Evolutionary conservation across 2,329 filamentous ascomycete species (phyloP), one percentile per base, ranked within the genome.

Genomic region (Chrysosporium keratinophilum): DNA sequence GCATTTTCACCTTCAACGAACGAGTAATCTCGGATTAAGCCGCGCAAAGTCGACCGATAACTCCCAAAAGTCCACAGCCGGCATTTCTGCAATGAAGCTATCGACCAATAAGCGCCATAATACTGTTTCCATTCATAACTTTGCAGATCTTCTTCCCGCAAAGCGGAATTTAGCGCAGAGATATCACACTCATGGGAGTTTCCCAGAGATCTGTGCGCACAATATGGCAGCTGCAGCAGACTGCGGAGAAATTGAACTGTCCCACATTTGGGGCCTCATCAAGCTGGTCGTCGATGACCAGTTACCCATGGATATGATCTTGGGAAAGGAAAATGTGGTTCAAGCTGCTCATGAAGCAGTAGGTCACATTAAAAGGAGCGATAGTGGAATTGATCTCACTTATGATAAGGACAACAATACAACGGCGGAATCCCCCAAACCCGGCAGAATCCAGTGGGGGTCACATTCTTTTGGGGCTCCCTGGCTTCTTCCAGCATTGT

Each of bases 161-260:
- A 93, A 89, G 66, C 78, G 78, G 56, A 77, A 82, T 52, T 78
- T 96, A 57, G 93, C 89, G 1, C 74, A 81, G 54, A 80, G 86
- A 59, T 98, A 97, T 68, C 79, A 78, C 20, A 85, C 96, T 12
- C 90, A 93, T 65, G 89, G 89, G 2, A 82, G 89, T 57, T 85
- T 86, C 0, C 79, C 82, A n/a, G 79, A 85, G 37, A 82, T 95
- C 2, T 97, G 91, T 68, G 76, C 80, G 43, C 85, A 94, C 62
- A 98, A 98, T 67, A 87, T 89, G 7, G 71, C 72, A 1, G 82
- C 94, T 44, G 90, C 91, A 7, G 77, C 82, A 60, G 83, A 81
- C 58, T 78, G 85, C 60, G 87, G 84, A 3, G 79, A 81, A 58
- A 67, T 75, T 12, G 87, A 95, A 58, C 70, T 94, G 31, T 84